These are phyloP conservation scores for Tetraselmis striata DNA, from an alignment of 139 green algal genomes.

Conservation along the genomic window DNA sequence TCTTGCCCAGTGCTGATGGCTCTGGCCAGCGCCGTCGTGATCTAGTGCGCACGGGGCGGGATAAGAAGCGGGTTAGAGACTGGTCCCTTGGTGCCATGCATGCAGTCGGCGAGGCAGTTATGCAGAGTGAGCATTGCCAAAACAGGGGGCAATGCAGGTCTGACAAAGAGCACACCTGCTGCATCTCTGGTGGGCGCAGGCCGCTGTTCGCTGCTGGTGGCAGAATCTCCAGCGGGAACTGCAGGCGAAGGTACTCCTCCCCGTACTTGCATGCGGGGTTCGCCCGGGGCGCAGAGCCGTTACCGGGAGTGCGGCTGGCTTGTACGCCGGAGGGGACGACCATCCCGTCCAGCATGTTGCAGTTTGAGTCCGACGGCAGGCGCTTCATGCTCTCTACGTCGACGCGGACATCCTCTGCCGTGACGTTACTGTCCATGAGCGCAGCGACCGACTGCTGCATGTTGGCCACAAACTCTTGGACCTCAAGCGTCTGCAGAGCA, in stretches of 20 bases:
- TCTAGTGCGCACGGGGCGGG: too few species aligned
- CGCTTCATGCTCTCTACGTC: not conserved
- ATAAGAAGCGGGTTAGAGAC: too few species aligned
- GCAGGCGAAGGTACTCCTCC: not conserved
- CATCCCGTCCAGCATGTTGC: not conserved
- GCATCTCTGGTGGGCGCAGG: not conserved
- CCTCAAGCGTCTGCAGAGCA: not conserved
- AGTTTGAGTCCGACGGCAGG: not conserved
- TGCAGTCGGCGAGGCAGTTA: too few species aligned
- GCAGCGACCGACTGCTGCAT: not conserved
- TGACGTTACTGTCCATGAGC: not conserved
- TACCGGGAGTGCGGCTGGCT: not conserved
- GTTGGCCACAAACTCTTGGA: not conserved
- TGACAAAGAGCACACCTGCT: not conserved
- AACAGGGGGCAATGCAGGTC: too few species aligned
- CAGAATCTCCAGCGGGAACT: not conserved
- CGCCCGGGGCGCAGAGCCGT: not conserved
- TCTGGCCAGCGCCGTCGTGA: not conserved
- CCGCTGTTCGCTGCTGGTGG: not conserved
- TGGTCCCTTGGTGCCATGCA: too few species aligned
- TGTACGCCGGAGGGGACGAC: not conserved
- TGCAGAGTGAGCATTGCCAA: too few species aligned
- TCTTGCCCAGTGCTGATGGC: not conserved
- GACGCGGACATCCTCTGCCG: not conserved
- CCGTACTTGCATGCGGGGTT: not conserved